Evolutionary conservation across 2,329 filamentous ascomycete genomes (phyloP), one percentile per base, ranked within the genome.

Genomic region (Xylariaceae sp.): DNA sequence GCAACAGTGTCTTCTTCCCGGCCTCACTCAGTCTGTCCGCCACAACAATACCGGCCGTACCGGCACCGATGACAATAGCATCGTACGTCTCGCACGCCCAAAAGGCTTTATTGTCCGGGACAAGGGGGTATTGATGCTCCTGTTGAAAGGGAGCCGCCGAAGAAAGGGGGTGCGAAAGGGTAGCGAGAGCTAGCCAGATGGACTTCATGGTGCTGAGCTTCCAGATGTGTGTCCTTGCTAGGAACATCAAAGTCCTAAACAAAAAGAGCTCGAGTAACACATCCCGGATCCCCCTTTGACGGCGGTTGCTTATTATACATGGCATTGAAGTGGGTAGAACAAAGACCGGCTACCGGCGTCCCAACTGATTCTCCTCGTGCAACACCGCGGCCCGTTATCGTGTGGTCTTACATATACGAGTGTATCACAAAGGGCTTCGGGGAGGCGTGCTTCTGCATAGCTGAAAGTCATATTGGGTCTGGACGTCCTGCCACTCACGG

Each of bases 31-130:
- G 71, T 53, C 78, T 71, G 55, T 80, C 77, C 35, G 80, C 78
- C 39, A 79, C 76, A 35, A 82, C 78, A 55, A 83, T 80, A 4
- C 80, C 80, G 6, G 79, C 79, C 6, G 80, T 78, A 35, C 80
- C 80, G 42, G 78, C 77, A n/a, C 78, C 78, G 15, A 80, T 73
- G 13, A 81, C 69, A 51, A 81, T 79, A 42, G 65, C 69, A 48
- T 72, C 68, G 66, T 70, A 75, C 60, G 68, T 56, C 49, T 70
- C 55, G 9, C 50, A 52, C 6, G 63, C 59, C 71, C 72, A 74
- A 30, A 30, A 30, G 15, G 67, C 51, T 4, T 58, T 42, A 51
- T 51, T 50, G 62, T 49, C 17, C 11, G 9, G 17, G 10, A 30
- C 6, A 18, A 30, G 10, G n/a, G 42, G 17, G 17, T 23, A n/a